These are phyloP conservation scores for Brassica hybrid DNA, from an alignment of 441 rosid species.

Conservation along the genomic window DNA sequence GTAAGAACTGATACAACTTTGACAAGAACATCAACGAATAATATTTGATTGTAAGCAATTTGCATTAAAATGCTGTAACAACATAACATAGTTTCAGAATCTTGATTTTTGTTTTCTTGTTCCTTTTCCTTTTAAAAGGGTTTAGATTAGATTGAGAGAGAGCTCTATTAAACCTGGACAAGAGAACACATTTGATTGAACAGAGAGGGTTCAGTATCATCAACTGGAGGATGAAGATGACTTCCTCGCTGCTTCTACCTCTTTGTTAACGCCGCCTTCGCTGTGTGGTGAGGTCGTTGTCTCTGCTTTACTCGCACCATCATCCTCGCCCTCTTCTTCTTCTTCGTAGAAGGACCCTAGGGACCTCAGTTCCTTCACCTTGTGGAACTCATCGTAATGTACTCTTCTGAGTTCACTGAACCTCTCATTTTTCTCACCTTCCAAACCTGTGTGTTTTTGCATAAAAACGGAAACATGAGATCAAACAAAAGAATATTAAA, in stretches of 20 bases:
- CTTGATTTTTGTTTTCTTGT: neutral
- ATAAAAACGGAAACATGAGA: neutral
- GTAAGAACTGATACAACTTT: neutral
- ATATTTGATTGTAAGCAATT: neutral
- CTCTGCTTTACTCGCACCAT: constrained; percentile 46
- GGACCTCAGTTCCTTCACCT: constrained; percentile 76
- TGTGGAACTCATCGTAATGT: constrained; percentile 89
- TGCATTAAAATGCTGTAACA: constrained; percentile 7
- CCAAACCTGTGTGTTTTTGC: constrained; percentile 51
- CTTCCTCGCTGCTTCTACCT: constrained; percentile 40
- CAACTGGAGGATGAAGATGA: constrained; percentile 37
- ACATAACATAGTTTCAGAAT: constrained; percentile 26
- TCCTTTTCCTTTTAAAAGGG: neutral
- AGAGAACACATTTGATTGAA: constrained; percentile 22
- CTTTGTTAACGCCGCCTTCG: constrained; percentile 52
- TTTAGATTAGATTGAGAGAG: neutral
- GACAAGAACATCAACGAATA: constrained; percentile 15
- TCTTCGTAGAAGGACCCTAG: constrained; percentile 67
- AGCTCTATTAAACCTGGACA: constrained; percentile 22
- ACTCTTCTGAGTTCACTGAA: constrained; percentile 84
- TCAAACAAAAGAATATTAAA: neutral
- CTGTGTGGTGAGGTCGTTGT: constrained; percentile 49
- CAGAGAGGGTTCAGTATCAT: neutral
- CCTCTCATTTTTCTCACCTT: constrained; percentile 47
- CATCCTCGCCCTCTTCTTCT: constrained; percentile 63